Conservation (phyloP, 768 basidiomycete species). For the Suillus paluster region DNA sequence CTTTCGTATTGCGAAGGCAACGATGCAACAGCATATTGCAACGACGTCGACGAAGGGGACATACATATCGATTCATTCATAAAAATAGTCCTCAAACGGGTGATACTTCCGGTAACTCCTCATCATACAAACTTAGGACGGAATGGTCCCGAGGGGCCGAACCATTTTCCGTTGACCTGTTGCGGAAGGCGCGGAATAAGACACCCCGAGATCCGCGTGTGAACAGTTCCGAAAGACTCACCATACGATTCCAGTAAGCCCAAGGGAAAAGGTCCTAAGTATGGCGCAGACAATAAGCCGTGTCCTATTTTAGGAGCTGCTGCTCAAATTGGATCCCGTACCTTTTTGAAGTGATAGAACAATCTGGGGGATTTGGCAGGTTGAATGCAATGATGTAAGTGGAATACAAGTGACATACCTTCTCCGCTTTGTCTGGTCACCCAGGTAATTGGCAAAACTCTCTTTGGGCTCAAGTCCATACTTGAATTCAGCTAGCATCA, state of each 20-base stretch:
- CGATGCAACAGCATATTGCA: background rate
- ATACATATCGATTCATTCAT: background rate
- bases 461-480: conserved; percentile 91
- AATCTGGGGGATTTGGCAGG: conserved; percentile 42
- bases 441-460: conserved; percentile 69
- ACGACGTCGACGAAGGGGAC: background rate
- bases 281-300: conserved; percentile 6
- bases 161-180: conserved; percentile 51
- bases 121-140: conserved; percentile 41
- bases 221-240: conserved; percentile 38
- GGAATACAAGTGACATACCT: conserved; percentile 48
- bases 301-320: background rate
- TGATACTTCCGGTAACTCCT: background rate
- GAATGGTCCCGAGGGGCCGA: conserved; percentile 45
- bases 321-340: conserved; percentile 21
- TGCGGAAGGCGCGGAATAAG: conserved; percentile 50
- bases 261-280: conserved; percentile 40
- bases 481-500: conserved; percentile 93
- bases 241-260: conserved; percentile 81
- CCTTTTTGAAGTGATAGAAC: conserved; percentile 92
- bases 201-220: conserved; percentile 67
- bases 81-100: background rate
- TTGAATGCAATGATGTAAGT: conserved; percentile 12
- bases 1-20: background rate
- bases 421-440: conserved; percentile 77